A percentile compares a stretch with the other conserved stretches of the same genome.
phyloP scores from a whole-genome alignment of 2,329 filamentous ascomycete genomes.

The Pyricularia grisea region DNA sequence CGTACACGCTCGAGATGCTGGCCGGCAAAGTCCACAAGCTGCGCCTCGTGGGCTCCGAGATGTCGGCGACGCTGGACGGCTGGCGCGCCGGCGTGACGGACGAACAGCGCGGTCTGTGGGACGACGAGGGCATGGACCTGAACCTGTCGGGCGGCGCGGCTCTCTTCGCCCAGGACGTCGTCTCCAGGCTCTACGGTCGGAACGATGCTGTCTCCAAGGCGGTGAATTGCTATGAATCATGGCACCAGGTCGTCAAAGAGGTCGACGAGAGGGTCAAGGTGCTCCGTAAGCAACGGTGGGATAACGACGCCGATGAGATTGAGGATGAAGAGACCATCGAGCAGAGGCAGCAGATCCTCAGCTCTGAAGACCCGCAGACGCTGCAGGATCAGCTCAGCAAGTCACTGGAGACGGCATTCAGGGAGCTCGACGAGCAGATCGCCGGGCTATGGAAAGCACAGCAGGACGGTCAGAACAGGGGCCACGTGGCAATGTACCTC shows the following conservation, averaged over 20 bases:
- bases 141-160: constrained; percentile 57
- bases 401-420: constrained; percentile 22
- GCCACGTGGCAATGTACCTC: constrained; percentile 49
- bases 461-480: constrained; percentile 35
- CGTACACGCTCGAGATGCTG: constrained; percentile 54
- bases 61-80: constrained; percentile 49
- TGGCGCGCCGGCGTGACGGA: constrained; percentile 49
- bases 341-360: constrained; percentile 55
- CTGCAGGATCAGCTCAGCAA: constrained; percentile 23
- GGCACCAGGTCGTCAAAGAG: constrained; percentile 65
- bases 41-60: constrained; percentile 52
- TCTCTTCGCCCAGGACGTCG: constrained; percentile 59
- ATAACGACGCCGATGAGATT: constrained; percentile 4
- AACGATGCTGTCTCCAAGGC: constrained; percentile 56
- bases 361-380: constrained; percentile 44
- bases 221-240: constrained; percentile 56
- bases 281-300: constrained; percentile 4
- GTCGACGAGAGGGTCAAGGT: constrained; percentile 38
- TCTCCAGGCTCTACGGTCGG: constrained; percentile 62
- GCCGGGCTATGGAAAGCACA: constrained; percentile 33
- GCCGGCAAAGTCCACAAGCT: constrained; percentile 55
- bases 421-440: constrained; percentile 46
- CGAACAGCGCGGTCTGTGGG: constrained; percentile 55
- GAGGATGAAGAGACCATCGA: constrained; percentile 1
- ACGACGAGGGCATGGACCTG: constrained; percentile 49